Conservation (phyloP, 768 basidiomycete genomes). For the Calocera viscosa region DNA sequence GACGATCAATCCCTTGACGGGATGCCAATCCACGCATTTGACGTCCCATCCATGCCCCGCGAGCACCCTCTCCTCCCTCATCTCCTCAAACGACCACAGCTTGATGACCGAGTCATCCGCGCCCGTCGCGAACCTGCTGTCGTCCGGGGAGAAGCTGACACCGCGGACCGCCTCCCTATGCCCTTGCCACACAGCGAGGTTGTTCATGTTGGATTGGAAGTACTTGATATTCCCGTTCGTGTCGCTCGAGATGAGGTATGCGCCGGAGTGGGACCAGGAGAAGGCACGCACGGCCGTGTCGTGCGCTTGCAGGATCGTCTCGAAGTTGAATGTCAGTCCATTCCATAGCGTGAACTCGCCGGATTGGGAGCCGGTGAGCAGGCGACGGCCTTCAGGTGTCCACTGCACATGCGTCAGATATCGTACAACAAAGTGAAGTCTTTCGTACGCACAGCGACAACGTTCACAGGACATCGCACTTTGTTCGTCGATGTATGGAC, state of each 20-base stretch:
- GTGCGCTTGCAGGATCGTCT: slow-evolving; percentile 98
- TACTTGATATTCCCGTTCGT: slow-evolving; percentile 94
- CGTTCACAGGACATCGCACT: slow-evolving; percentile 91
- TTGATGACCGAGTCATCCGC: slow-evolving; percentile 91
- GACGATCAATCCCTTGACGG: slow-evolving; percentile 85
- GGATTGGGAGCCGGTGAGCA: slow-evolving; percentile 88
- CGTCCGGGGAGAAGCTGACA: slow-evolving; percentile 83
- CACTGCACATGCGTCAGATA: slow-evolving; percentile 41
- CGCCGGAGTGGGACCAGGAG: slow-evolving; percentile 83
- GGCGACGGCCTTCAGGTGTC: slow-evolving; percentile 90
- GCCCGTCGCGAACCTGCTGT: slow-evolving; percentile 81
- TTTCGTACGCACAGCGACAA: slow-evolving; percentile 60
- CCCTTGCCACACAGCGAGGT: slow-evolving; percentile 84
- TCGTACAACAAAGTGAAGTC: neutral
- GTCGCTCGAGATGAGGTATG: slow-evolving; percentile 85
- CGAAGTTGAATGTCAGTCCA: slow-evolving; percentile 97
- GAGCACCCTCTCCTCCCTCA: slow-evolving; percentile 73
- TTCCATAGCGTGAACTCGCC: slow-evolving; percentile 99
- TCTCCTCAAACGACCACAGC: slow-evolving; percentile 91
- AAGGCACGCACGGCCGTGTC: slow-evolving; percentile 87
- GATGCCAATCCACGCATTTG: slow-evolving; percentile 97
- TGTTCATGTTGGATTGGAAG: slow-evolving; percentile 99
- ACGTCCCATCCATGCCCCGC: slow-evolving; percentile 99
- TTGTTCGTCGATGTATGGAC: slow-evolving; percentile 99
- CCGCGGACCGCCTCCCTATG: slow-evolving; percentile 92